Evolutionary conservation across 805 yeast species (phyloP), one percentile per base, ranked within the genome.

Genomic region (Hanseniaspora singularis): DNA sequence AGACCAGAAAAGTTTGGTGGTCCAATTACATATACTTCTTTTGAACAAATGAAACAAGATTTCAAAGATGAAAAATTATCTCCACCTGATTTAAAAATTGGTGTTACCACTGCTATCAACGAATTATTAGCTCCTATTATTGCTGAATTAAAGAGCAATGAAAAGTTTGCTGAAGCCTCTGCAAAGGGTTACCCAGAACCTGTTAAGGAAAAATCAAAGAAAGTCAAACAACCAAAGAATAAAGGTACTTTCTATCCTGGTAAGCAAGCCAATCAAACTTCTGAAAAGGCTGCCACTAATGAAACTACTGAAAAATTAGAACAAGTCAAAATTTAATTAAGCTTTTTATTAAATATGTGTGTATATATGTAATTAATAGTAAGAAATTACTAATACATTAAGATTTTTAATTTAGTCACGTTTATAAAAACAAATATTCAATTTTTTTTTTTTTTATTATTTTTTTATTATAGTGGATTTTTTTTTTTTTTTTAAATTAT

Each of bases 1-100:
- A 81, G 98, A 67, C 96, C 96, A 40, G 99, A 92, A 64, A 80
- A 92, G 66, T 92, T 85, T 63, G 98, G 99, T 55, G 99, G 99
- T 43, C 81, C 94, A 54, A 71, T 92, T 49, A 69, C 79, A 40
- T 92, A 76, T 73, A 60, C 60, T 34, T 69, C 83, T 16, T 69
- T 85, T 54, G 87, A 75, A 16, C 73, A 76, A 32, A 68, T 92
- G 57, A 80, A 81, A 61, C 66, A 67, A 31, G 95, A 81, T 55
- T 92, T 72, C 66, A 79, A 73, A 38, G 71, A 73, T 26, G 83
- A 81, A 61, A 76, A 76, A 60, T 73, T 92, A 56, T 74, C 92
- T 31, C 97, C 99, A 26, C 92, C 86, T 26, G 99, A 92, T 64
- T 79, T 92, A 64, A 92, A 92, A 65, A 65, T 79, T 4, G 99